Evolutionary conservation across 148 eudicot species (phyloP).

Genomic region (Simmondsia chinensis): DNA sequence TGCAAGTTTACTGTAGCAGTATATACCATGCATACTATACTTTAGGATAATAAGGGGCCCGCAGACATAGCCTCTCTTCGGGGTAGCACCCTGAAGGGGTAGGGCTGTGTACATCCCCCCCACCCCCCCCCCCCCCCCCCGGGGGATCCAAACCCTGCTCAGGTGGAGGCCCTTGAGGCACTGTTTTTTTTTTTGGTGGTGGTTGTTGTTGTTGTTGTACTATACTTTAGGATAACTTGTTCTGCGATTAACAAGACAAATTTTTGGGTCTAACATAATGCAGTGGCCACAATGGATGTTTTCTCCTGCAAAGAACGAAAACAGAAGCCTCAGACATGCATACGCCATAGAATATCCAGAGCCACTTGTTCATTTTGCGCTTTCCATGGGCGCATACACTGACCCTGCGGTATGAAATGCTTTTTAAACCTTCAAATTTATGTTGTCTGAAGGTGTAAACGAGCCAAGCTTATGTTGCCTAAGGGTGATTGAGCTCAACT

Average conservation of each 20-base stretch:
- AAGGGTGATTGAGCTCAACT: too few relatives aligned
- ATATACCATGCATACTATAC: too few relatives aligned
- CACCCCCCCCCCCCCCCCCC: too few relatives aligned
- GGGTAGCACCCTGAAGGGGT: too few relatives aligned
- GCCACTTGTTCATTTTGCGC: constrained; percentile 53
- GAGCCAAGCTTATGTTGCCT: too few relatives aligned
- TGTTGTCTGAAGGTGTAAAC: too few relatives aligned
- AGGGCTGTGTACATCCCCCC: too few relatives aligned
- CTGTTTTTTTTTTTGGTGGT: too few relatives aligned
- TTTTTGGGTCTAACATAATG: constrained; percentile 1
- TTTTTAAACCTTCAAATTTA: too few relatives aligned
- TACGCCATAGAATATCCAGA: constrained; percentile 49
- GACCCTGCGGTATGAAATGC: constrained; percentile 38
- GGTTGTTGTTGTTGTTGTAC: too few relatives aligned
- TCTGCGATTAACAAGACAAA: not conserved
- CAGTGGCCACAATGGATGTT: constrained; percentile 48
- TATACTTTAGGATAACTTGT: not conserved
- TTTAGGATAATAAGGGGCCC: not conserved
- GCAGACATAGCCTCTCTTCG: too few relatives aligned
- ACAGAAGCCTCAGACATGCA: constrained; percentile 17
- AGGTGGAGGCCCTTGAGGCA: not conserved
- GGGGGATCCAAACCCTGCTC: not conserved
- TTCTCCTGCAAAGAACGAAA: constrained; percentile 39
- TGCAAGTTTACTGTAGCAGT: too few relatives aligned
- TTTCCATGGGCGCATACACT: constrained; percentile 36